Percentiles rank a stretch among this genome's conserved stretches.
phyloP scores from a whole-genome alignment of 768 basidiomycete genomes.

The Tricholoma terreum region DNA sequence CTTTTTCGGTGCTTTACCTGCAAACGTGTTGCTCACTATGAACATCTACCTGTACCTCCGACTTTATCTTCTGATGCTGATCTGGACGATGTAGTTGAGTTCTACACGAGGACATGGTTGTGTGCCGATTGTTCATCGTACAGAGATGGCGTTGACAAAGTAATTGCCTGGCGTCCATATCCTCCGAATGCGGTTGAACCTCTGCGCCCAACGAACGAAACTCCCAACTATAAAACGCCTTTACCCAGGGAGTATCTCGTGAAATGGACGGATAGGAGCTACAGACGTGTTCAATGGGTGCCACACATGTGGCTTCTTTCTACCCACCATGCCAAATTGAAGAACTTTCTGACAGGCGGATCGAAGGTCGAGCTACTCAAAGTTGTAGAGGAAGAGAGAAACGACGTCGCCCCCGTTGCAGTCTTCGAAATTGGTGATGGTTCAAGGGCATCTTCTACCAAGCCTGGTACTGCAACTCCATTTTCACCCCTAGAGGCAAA shows the following conservation, averaged over 20 bases:
- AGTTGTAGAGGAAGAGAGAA: constrained; percentile 32
- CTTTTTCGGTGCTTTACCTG: constrained; percentile 84
- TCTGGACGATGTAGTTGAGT: constrained; percentile 47
- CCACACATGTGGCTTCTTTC: constrained; percentile 88
- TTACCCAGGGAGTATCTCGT: constrained; percentile 92
- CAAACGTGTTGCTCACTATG: constrained; percentile 81
- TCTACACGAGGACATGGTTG: constrained; percentile 60
- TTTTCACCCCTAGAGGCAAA: constrained; percentile 38
- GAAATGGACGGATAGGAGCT: constrained; percentile 83
- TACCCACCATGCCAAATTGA: constrained; percentile 62
- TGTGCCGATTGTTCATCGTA: constrained; percentile 81
- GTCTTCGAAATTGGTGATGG: constrained; percentile 44
- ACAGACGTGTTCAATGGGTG: constrained; percentile 81
- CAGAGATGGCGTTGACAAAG: constrained; percentile 69
- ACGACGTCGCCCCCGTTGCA: constrained; percentile 22
- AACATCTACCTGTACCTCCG: constrained; percentile 56
- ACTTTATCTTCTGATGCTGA: constrained; percentile 29
- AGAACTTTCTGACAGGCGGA: constrained; percentile 72
- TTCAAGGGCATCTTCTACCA: constrained; percentile 31
- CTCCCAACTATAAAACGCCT: constrained; percentile 50
- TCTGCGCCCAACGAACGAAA: constrained; percentile 31
- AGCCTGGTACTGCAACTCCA: constrained; percentile 26
- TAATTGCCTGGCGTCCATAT: constrained; percentile 89
- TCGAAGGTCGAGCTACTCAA: constrained; percentile 64
- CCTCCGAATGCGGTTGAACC: constrained; percentile 64